These are phyloP conservation scores for Polygonum aviculare DNA, from an alignment of 148 eudicot species.

Conservation along the genomic window DNA sequence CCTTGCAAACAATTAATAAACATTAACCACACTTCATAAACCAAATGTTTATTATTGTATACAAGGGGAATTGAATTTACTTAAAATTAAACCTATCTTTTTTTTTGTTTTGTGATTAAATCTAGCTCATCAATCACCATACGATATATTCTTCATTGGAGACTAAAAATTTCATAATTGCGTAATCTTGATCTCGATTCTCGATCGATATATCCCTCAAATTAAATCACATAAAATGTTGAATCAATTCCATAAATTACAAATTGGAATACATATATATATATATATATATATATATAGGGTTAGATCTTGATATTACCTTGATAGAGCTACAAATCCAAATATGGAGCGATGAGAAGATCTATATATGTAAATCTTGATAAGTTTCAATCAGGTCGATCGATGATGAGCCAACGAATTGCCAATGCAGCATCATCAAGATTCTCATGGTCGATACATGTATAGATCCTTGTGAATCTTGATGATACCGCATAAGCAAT, in stretches of 20 bases:
- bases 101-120: too few relatives aligned
- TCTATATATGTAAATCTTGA: not conserved
- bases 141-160: too few relatives aligned
- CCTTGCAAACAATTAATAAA: too few relatives aligned
- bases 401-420: not conserved
- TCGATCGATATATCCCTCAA: not conserved
- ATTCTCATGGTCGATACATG: not conserved
- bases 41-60: too few relatives aligned
- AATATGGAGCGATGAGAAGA: not conserved
- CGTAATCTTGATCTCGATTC: too few relatives aligned
- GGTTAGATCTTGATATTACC: not conserved
- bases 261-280: not conserved
- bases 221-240: not conserved
- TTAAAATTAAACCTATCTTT: too few relatives aligned
- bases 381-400: not conserved
- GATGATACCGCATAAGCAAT: not conserved
- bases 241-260: not conserved
- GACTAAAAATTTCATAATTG: too few relatives aligned
- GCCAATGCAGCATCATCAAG: slow-evolving; percentile 3
- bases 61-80: too few relatives aligned
- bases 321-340: not conserved
- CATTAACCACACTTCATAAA: too few relatives aligned
- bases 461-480: slow-evolving; percentile 3
- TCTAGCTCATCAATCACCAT: too few relatives aligned
- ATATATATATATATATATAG: not conserved